Percentiles rank a stretch among this genome's conserved stretches.
phyloP scores from a whole-genome alignment of 257 asterid species.

The Euphrasia confusa region DNA sequence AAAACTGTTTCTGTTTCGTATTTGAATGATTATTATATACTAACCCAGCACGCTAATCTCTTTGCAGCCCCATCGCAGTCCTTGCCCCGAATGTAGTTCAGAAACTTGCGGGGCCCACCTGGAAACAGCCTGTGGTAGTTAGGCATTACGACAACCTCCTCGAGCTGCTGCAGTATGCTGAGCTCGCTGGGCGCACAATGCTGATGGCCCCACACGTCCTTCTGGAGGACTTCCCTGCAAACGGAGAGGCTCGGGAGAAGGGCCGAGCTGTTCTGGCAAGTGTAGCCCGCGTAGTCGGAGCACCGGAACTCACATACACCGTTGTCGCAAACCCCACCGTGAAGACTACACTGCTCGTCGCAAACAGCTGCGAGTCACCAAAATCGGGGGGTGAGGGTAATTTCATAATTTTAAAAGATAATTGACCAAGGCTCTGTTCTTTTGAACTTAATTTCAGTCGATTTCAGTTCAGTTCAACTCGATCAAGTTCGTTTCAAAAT shows the following conservation, averaged over 20 bases:
- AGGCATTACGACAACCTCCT: constrained; percentile 98
- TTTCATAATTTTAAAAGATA: neutral
- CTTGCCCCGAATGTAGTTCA: constrained; percentile 77
- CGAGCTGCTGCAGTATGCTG: constrained; percentile 87
- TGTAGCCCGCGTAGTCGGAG: constrained; percentile 97
- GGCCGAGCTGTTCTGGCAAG: constrained; percentile 91
- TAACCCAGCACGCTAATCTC: constrained; percentile 98
- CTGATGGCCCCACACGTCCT: constrained; percentile 64
- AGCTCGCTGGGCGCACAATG: constrained; percentile 96
- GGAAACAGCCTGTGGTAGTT: constrained; percentile 93
- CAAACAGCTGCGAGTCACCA: constrained; percentile 58
- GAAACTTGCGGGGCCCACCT: constrained; percentile 87
- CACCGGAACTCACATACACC: constrained; percentile 98
- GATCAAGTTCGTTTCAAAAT: too few relatives aligned
- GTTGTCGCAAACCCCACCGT: constrained; percentile 96
- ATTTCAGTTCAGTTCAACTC: too few relatives aligned
- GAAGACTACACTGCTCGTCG: constrained; percentile 97
- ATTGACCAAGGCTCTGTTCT: too few relatives aligned
- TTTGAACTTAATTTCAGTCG: too few relatives aligned
- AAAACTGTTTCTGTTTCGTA: too few relatives aligned
- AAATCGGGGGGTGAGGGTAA: neutral
- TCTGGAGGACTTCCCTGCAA: constrained; percentile 75
- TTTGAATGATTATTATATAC: constrained; percentile 14
- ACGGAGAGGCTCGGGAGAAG: constrained; percentile 84
- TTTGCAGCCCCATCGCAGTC: constrained; percentile 98